Conservation (phyloP, 768 basidiomycete species). For the Leccinum barrowsii region DNA sequence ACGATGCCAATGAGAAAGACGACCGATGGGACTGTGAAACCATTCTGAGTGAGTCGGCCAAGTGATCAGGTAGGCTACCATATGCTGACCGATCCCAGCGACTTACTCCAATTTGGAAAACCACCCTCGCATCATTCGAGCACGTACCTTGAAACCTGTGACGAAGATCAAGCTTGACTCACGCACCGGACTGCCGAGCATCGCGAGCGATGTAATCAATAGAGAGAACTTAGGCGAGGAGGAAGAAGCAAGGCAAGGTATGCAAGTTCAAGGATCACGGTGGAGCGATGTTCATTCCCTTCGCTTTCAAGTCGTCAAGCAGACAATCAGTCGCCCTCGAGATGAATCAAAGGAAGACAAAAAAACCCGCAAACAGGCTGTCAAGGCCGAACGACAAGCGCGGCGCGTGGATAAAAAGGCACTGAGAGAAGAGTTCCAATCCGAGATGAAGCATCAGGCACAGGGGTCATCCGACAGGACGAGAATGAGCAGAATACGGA, state of each 20-base stretch:
- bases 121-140: conserved; percentile 85
- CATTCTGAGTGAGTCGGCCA: conserved; percentile 68
- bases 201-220: conserved; percentile 30
- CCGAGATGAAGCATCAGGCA: conserved; percentile 62
- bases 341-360: conserved; percentile 77
- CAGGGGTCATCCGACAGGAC: conserved; percentile 44
- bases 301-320: conserved; percentile 15
- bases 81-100: conserved; percentile 44
- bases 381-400: conserved; percentile 61
- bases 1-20: conserved; percentile 47
- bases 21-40: conserved; percentile 97
- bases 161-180: conserved; percentile 71
- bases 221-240: conserved; percentile 25
- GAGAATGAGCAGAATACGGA: conserved; percentile 22
- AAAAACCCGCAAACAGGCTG: conserved; percentile 64
- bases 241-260: conserved; percentile 28
- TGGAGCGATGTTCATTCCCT: conserved; percentile 1
- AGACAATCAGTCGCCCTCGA: conserved; percentile 66
- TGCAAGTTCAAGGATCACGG: background rate
- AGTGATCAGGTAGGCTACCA: background rate
- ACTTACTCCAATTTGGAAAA: conserved; percentile 98
- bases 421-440: conserved; percentile 58
- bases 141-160: conserved; percentile 49
- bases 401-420: conserved; percentile 67
- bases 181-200: conserved; percentile 70